Base-by-base conservation (phyloP, 2,329 filamentous ascomycete genomes). In the Fusarium sp. region DNA sequence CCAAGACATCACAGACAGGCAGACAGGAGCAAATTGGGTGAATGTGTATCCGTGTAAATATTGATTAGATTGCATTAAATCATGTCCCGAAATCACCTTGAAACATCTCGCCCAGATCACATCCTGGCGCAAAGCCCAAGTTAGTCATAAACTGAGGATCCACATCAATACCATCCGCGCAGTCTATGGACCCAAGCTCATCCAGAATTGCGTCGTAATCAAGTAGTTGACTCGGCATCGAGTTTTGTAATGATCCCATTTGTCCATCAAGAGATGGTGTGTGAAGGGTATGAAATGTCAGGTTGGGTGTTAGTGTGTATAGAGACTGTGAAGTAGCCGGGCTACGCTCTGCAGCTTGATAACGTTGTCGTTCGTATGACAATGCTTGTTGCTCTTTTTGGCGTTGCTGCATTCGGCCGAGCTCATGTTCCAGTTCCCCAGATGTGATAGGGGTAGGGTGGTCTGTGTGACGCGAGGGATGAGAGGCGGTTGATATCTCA, bases 141-240 rank as follows among this genome's bases (percentile, higher is more conserved):
- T 92, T 92, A 50, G 89, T 86, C 90, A 92, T 91, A 75, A 92
- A 92, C 70, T 91, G 88, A 5, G 88, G 85, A 71, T 91, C 89
- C 18, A 86, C 84, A 32, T 89, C 87, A 50, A 88, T 81, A 41
- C 83, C 82, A 60, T 87, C 86, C 2, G 82, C 81, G 72, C 83
- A 85, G 66, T 88, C 86, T 45, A 87, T 84, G n/a, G 86, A 85
- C 24, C 85, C 85, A 35, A 89, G 81, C 61, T 88, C 86, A 60
- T 88, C 86, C 50, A 88, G 77, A n/a, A 88, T 84, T 6, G 86
- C 84, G 57, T 88, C 86, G 73, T 88, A 87, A 68, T 88, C 86
- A 9, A 87, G 66, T 26, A 77, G 54, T 60, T 79, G 76, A 45
- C 63, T 76, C 41, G 71, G 68, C 51, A 74, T 69, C 36, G 73